Evolutionary conservation across 73 alveolate genomes (phyloP), one percentile per base, ranked within the genome.

Genomic region (Symbiodinium natans): DNA sequence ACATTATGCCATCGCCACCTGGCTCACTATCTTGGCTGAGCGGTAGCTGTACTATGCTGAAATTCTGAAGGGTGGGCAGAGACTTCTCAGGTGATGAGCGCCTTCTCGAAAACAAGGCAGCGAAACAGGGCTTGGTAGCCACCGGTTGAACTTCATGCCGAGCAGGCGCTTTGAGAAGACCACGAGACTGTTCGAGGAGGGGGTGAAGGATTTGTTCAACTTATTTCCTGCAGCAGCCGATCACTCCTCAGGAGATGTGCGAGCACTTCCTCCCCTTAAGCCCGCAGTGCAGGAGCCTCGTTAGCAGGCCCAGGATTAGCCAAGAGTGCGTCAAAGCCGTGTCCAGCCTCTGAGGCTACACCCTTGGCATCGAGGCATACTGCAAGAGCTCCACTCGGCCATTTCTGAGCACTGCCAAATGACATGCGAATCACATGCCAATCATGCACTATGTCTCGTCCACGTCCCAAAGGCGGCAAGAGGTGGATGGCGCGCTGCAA

Each of bases 291-390:
- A 27, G 21, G 36, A 63, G 80, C 29, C 80, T 63, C 80, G 36
- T 31, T 23, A n/a, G 11, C 40, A n/a, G 59, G 59, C 59, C 6
- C 31, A 63, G 80, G 3, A 15, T 29, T 2, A 52, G 1, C 23
- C 71, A 52, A 13, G 71, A 52, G 15, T 23, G 23, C 71, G 23
- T 15, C 31, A 15, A 52, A 29, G 13, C 13, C 59, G 21, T 46
- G 59, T 46, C 21, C 59, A 46, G 40, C 80, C 40, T 1, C 38
- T 23, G 36, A 63, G 80, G 80, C 40, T 63, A 63, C 33, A 23
- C 29, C 27, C 80, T 63, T n/a, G 80, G 80, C 80, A 63, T 63
- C 31, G 80, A 63, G 80, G 80, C 80, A 63, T 63, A 63, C 33
- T 23, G 38, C 80, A 63, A 63, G 80, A 25, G 33, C 80, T 7